Conservation (phyloP, 331 rosid genomes). For the Saraca asoca region DNA sequence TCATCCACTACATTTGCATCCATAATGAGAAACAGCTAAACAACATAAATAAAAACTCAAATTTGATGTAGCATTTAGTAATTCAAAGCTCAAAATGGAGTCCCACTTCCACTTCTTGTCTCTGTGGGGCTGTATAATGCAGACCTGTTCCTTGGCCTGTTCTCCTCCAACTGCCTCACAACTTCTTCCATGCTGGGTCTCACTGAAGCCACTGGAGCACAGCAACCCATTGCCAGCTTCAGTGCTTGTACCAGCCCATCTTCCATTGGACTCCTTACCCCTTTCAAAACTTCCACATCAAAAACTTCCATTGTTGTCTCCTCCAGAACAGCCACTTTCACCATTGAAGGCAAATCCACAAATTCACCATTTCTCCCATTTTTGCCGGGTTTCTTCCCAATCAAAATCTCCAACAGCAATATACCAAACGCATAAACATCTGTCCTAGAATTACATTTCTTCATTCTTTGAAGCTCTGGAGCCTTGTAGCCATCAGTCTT, state of each 20-base stretch:
- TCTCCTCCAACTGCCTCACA: slow-evolving; percentile 95
- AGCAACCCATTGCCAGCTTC: slow-evolving; percentile 98
- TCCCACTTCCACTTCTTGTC: slow-evolving; percentile 92
- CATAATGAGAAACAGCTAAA: slow-evolving; percentile 22
- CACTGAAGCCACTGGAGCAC: slow-evolving; percentile 93
- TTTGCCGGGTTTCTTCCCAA: slow-evolving; percentile 89
- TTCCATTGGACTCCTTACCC: slow-evolving; percentile 92
- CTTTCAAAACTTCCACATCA: slow-evolving; percentile 81
- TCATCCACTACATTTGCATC: slow-evolving; percentile 22
- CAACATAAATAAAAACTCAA: slow-evolving; percentile 32
- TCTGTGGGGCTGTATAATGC: slow-evolving; percentile 97
- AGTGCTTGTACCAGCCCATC: slow-evolving; percentile 92
- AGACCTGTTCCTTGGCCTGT: slow-evolving; percentile 96
- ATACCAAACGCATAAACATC: slow-evolving; percentile 93
- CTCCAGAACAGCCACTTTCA: slow-evolving; percentile 90
- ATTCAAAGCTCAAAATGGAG: slow-evolving; percentile 73
- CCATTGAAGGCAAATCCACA: slow-evolving; percentile 89
- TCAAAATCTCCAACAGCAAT: slow-evolving; percentile 73
- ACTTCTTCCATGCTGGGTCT: slow-evolving; percentile 97
- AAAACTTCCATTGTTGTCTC: slow-evolving; percentile 96
- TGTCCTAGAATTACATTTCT: slow-evolving; percentile 84
- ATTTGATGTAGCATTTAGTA: slow-evolving; percentile 31
- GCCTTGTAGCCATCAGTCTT: slow-evolving; percentile 86
- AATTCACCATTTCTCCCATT: slow-evolving; percentile 65
- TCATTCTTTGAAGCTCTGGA: slow-evolving; percentile 91